Conservation (phyloP, 2,329 filamentous ascomycete species). For the Cladosporium colombiae region DNA sequence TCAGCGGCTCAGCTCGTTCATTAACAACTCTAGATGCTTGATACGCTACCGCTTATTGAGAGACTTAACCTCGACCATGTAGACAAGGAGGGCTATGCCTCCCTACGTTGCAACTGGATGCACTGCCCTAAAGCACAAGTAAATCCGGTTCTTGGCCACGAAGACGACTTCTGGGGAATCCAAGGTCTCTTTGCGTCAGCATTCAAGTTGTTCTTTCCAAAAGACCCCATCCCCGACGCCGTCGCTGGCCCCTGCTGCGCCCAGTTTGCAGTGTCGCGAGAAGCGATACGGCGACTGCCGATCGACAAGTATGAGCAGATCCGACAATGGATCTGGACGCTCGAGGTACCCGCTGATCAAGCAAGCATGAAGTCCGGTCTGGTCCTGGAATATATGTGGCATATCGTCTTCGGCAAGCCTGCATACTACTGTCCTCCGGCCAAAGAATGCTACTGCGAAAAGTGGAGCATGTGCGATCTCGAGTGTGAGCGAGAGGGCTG, state of each 20-base stretch:
- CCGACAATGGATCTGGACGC: neutral
- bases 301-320: neutral
- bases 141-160: neutral
- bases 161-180: neutral
- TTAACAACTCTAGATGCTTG: neutral
- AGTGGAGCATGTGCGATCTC: constrained; percentile 18
- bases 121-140: neutral
- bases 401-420: constrained; percentile 47
- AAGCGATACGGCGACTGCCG: neutral
- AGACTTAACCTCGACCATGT: constrained; percentile 30
- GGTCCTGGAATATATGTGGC: constrained; percentile 62
- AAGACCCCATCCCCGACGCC: neutral
- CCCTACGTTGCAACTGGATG: constrained; percentile 30
- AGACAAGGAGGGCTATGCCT: constrained; percentile 30
- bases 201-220: neutral
- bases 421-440: constrained; percentile 33
- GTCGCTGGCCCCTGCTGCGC: neutral
- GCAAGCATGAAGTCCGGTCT: constrained; percentile 41
- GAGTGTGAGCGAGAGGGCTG: constrained; percentile 14
- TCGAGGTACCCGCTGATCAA: neutral
- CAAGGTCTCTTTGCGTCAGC: neutral
- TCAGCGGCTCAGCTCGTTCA: neutral
- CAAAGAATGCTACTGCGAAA: constrained; percentile 31
- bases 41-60: constrained; percentile 29
- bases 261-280: neutral